Conservation (phyloP, 2,329 filamentous ascomycete species). For the Dryadomyces sulphureus region DNA sequence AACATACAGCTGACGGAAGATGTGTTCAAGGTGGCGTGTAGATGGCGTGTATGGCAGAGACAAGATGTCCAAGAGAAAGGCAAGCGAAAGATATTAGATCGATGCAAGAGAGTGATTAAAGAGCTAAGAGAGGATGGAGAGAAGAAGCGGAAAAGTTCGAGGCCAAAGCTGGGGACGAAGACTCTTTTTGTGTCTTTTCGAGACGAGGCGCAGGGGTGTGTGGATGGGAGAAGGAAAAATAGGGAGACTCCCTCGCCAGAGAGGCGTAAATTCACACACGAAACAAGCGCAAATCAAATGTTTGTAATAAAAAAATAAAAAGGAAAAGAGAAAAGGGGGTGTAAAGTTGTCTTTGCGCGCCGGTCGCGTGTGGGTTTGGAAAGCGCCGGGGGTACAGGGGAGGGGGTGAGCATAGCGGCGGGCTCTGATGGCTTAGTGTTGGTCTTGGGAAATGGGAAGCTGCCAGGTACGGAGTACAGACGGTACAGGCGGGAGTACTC, state of each 20-base stretch:
- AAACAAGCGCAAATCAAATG: constrained; percentile 9
- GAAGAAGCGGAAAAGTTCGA: not conserved
- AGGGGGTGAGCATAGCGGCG: constrained; percentile 2
- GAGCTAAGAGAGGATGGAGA: constrained; percentile 1
- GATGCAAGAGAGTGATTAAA: not conserved
- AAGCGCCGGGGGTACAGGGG: constrained; percentile 5
- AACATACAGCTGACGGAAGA: not conserved
- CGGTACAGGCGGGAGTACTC: no score
- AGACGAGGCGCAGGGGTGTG: constrained; percentile 3
- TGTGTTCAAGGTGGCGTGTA: no score
- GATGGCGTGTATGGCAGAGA: not conserved
- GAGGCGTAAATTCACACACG: constrained; percentile 7
- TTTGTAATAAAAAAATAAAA: not conserved
- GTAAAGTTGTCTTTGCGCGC: constrained; percentile 3
- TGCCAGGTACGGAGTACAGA: constrained; percentile 8
- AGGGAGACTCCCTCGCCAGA: not conserved
- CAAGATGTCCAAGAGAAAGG: not conserved
- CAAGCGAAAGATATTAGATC: not conserved
- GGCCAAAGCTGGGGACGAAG: constrained; percentile 4
- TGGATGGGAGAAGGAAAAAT: not conserved
- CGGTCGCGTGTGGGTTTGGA: constrained; percentile 8
- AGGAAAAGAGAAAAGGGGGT: constrained; percentile 4
- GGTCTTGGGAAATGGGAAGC: constrained; percentile 8
- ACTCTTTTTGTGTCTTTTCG: constrained; percentile 8
- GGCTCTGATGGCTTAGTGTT: constrained; percentile 3